These are phyloP conservation scores for Penicillium sp. DNA, from an alignment of 2,329 filamentous ascomycete genomes.

Conservation along the genomic window DNA sequence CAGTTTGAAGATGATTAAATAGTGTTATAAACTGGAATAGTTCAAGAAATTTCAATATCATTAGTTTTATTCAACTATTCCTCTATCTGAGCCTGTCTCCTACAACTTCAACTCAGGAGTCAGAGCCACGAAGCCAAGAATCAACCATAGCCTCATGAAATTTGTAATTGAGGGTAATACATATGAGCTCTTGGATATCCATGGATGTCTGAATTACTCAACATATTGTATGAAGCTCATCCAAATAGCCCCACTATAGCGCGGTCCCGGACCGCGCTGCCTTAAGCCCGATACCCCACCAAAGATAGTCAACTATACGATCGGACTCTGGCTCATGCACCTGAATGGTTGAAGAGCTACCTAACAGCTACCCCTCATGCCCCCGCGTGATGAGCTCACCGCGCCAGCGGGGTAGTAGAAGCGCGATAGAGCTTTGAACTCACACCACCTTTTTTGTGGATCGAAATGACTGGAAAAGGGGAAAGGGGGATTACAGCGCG, in stretches of 20 bases:
- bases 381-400: slow-evolving; percentile 1
- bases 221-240: not conserved
- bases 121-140: not conserved
- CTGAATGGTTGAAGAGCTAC: not conserved
- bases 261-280: slow-evolving; percentile 8
- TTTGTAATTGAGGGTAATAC: no score
- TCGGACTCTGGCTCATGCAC: not conserved
- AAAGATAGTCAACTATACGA: not conserved
- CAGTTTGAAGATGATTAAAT: not conserved
- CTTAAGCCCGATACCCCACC: not conserved
- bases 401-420: not conserved
- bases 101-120: not conserved
- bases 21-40: not conserved
- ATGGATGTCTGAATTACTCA: not conserved
- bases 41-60: not conserved
- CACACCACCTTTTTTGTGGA: not conserved
- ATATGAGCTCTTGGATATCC: not conserved
- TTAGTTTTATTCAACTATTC: not conserved
- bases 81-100: not conserved
- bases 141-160: not conserved
- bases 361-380: slow-evolving; percentile 8
- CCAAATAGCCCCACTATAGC: not conserved
- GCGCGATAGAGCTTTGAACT: slow-evolving; percentile 3
- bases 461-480: not conserved
- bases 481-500: not conserved